A percentile compares a stretch with the other conserved stretches of the same genome.
Evolutionary conservation across 1,139 yeast species (phyloP).

Genomic region (Debaryomyces sp.): DNA sequence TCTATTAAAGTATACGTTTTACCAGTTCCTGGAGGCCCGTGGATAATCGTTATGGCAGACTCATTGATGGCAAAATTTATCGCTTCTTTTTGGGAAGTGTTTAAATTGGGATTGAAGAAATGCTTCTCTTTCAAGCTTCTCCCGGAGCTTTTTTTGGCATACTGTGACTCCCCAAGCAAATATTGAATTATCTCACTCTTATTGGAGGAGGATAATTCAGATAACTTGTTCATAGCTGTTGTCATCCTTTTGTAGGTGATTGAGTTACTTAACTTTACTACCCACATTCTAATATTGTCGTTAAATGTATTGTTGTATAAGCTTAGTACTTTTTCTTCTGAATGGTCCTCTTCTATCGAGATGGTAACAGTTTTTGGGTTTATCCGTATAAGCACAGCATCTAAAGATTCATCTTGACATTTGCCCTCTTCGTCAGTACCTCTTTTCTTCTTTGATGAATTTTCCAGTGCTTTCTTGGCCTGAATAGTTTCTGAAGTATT

Average conservation of each 20-base stretch:
- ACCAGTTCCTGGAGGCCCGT: conserved; percentile 58
- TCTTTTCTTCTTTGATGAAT: conserved; percentile 27
- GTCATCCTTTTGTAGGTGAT: conserved; percentile 80
- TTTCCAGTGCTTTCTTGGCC: conserved; percentile 20
- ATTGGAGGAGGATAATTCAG: conserved; percentile 42
- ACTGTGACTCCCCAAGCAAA: conserved; percentile 46
- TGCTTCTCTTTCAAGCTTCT: conserved; percentile 15
- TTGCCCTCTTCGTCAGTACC: conserved; percentile 19
- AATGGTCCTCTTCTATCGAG: conserved; percentile 59
- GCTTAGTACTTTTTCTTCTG: conserved; percentile 46
- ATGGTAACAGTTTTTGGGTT: conserved; percentile 50
- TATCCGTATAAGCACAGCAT: conserved; percentile 64
- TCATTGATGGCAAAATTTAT: conserved; percentile 40
- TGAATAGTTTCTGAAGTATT: conserved; percentile 21
- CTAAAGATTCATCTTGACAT: conserved; percentile 37
- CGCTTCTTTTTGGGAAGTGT: conserved; percentile 64
- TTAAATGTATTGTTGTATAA: conserved; percentile 47
- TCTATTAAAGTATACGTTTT: conserved; percentile 86
- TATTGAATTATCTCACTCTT: conserved; percentile 44
- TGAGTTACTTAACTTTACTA: conserved; percentile 69
- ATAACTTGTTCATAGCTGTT: conserved; percentile 70
- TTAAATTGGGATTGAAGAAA: conserved; percentile 57
- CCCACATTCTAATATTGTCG: conserved; percentile 52
- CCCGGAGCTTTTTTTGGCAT: conserved; percentile 18
- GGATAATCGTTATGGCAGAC: conserved; percentile 49